Evolutionary conservation across 768 basidiomycete species (phyloP).

Genomic region (Boletellus emodensis): DNA sequence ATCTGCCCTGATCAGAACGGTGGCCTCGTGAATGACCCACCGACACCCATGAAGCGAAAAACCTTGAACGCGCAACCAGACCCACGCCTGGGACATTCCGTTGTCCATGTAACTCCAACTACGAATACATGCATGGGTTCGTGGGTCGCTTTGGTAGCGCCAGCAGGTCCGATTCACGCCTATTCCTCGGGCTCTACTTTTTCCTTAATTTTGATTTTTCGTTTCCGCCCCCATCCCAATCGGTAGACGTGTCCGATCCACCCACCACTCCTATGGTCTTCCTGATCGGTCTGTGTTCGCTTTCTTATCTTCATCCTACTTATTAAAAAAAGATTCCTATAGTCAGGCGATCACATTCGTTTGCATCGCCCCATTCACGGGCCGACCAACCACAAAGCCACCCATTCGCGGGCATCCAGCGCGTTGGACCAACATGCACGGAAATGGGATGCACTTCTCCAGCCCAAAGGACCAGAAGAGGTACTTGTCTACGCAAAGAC

Average conservation of each 20-base stretch:
- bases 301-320: background rate
- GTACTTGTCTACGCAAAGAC: background rate
- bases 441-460: background rate
- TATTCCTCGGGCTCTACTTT: background rate
- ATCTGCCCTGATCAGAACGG: too few species aligned
- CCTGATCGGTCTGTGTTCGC: conserved; percentile 7
- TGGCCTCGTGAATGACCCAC: too few species aligned
- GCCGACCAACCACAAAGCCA: too few species aligned
- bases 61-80: too few species aligned
- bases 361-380: too few species aligned
- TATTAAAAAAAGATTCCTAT: too few species aligned
- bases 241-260: background rate
- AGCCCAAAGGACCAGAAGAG: background rate
- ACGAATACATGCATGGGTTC: too few species aligned
- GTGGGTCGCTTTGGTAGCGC: background rate
- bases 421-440: background rate
- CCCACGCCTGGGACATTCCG: too few species aligned
- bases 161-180: too few species aligned
- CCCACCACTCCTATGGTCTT: conserved; percentile 5
- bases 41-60: too few species aligned
- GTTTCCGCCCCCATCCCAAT: background rate
- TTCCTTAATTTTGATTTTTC: background rate
- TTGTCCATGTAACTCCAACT: too few species aligned
- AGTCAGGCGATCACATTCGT: too few species aligned
- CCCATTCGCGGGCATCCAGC: background rate